Conservation (phyloP, 768 basidiomycete genomes). For the Brasilioporus rufonigricans region DNA sequence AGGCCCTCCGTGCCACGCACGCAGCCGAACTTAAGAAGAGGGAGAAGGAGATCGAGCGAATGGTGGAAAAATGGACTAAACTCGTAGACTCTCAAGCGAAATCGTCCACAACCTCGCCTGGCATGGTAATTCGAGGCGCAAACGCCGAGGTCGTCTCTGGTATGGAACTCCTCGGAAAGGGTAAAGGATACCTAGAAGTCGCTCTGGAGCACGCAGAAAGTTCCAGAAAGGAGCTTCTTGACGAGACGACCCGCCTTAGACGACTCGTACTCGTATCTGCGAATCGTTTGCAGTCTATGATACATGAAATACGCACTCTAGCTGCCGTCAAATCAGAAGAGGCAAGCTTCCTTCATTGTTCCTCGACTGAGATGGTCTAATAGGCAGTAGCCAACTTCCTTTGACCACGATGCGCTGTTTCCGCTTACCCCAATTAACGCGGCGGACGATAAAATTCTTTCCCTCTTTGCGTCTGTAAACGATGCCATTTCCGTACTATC, state of each 20-base stretch:
- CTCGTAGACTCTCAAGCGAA: constrained; percentile 67
- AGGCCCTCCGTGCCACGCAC: constrained; percentile 66
- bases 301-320: constrained; percentile 44
- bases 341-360: constrained; percentile 33
- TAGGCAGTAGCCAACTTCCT: constrained; percentile 39
- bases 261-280: constrained; percentile 58
- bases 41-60: constrained; percentile 76
- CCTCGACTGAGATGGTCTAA: constrained; percentile 3
- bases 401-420: constrained; percentile 51
- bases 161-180: constrained; percentile 45
- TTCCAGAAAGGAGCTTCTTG: constrained; percentile 55
- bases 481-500: constrained; percentile 32
- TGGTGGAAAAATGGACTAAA: constrained; percentile 72
- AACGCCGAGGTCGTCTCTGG: constrained; percentile 51
- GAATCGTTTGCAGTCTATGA: constrained; percentile 60
- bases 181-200: constrained; percentile 56
- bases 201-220: constrained; percentile 74
- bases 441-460: constrained; percentile 46
- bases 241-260: constrained; percentile 64
- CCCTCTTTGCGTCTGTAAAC: constrained; percentile 43
- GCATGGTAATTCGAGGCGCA: constrained; percentile 48
- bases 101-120: constrained; percentile 45
- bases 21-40: constrained; percentile 74
- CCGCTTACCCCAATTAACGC: constrained; percentile 50
- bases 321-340: constrained; percentile 45